phyloP scores from a whole-genome alignment of 345 rosid species.

The Eucalyptus marginata region DNA sequence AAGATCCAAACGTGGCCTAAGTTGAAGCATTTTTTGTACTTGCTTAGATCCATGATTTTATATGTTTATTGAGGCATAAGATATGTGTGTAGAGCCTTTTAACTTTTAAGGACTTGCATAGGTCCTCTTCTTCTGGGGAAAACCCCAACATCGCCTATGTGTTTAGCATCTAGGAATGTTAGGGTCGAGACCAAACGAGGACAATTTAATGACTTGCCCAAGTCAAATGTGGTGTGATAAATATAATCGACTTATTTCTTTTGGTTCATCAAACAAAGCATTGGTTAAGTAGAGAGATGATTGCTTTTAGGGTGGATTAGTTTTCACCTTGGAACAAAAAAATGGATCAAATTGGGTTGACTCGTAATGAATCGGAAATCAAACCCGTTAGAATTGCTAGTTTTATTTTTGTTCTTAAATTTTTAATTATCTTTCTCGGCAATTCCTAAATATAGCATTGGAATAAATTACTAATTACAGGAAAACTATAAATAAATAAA shows the following conservation, averaged over 20 bases:
- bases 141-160: no score
- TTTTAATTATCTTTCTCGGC: not conserved
- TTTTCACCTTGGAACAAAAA: accelerated
- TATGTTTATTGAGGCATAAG: no score
- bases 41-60: no score
- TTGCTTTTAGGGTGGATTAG: not conserved
- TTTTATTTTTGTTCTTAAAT: not conserved
- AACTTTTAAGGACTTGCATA: no score
- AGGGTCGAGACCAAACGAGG: accelerated
- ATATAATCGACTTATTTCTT: not conserved
- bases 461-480: not conserved
- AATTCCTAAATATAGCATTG: not conserved
- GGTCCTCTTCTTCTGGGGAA: no score
- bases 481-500: not conserved
- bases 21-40: no score
- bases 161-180: accelerated
- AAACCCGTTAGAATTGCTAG: not conserved
- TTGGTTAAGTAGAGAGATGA: not conserved
- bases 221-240: accelerated
- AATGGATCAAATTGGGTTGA: accelerated
- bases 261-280: not conserved
- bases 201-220: not conserved
- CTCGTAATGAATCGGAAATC: not conserved
- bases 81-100: no score
- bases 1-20: no score